A percentile compares a stretch with the other conserved stretches of the same genome.
Conservation (phyloP, 140 eudicot genomes). For the Flaveria floridana region DNA sequence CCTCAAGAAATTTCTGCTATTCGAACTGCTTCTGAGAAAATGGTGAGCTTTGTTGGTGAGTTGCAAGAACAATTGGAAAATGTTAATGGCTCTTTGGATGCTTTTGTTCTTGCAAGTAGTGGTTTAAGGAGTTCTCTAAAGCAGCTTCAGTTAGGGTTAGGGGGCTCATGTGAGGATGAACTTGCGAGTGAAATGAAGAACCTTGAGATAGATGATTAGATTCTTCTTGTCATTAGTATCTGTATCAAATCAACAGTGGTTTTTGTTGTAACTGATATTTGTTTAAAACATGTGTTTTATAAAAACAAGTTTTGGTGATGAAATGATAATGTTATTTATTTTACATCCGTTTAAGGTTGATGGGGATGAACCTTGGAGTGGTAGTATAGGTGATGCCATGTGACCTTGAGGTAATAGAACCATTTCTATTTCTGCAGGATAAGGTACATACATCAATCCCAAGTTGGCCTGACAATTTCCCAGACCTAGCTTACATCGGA, state of each 20-base stretch:
- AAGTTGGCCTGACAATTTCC: too few relatives aligned
- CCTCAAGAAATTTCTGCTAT: conserved; percentile 77
- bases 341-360: background rate
- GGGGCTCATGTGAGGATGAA: conserved; percentile 32
- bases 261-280: background rate
- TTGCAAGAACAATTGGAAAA: conserved; percentile 46
- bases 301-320: conserved; percentile 7
- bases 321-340: conserved; percentile 13
- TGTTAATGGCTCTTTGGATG: conserved; percentile 47
- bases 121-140: conserved; percentile 47
- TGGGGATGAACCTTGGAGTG: background rate
- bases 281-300: background rate
- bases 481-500: too few relatives aligned
- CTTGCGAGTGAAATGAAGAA: conserved; percentile 50
- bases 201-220: conserved; percentile 35
- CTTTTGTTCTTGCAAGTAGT: conserved; percentile 49
- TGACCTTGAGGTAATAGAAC: too few relatives aligned
- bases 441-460: too few relatives aligned
- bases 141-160: conserved; percentile 49
- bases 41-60: conserved; percentile 46
- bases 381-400: background rate
- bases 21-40: conserved; percentile 47
- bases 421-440: too few relatives aligned
- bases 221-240: background rate
- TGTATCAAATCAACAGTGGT: background rate